Base-by-base conservation (phyloP, 2,329 filamentous ascomycete genomes). In the Fusarium caatingaense region DNA sequence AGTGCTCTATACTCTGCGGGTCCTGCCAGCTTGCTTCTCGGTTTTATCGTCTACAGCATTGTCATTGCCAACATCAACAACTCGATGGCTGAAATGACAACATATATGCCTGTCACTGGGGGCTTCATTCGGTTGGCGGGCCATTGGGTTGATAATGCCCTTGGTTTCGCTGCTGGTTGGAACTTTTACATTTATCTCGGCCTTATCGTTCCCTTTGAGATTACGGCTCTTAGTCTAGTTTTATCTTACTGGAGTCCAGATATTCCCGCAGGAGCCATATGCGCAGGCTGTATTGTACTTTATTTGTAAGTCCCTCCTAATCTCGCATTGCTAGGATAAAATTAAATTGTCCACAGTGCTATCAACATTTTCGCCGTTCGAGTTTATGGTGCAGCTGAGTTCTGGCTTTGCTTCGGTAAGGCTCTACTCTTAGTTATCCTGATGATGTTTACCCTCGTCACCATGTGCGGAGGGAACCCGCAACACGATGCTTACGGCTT, bases 401-500 rank as follows among this genome's bases (percentile, higher is more conserved):
- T 85, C 63, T 84, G 81, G 73, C 75, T 84, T 4, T 32, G 30
- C 25, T 80, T 83, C 1, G 78, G 78, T 60, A 78, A 87, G 61
- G 87, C 89, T 70, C 57, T 70, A 16, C 1, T 70, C 6, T 47
- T 70, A 11, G 68, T 70, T 34, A 71, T 70, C 34, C 50, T 86
- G 44, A 80, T 91, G 37, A 88, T 88, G 51, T 86, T 89, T 71
- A 87, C 86, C 16, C 78, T 91, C 25, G 81, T 90, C 50, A 87
- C 90, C 65, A 86, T 89, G 74, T 81, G 88, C 0, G 89, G 89
- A 15, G 88, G 88, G 34, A 85, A 87, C 7, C 85, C 88, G 0
- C 83, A 86, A 4, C 83, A 83, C 3, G 83, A 87, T 25, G 82
- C 85, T 4, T 84, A 89, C 56, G 90, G 91, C 1, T 92, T 92